Evolutionary conservation across 1,284 basidiomycete genomes (phyloP), one percentile per base, ranked within the genome.

Genomic region (Pseudozyma thailandica): DNA sequence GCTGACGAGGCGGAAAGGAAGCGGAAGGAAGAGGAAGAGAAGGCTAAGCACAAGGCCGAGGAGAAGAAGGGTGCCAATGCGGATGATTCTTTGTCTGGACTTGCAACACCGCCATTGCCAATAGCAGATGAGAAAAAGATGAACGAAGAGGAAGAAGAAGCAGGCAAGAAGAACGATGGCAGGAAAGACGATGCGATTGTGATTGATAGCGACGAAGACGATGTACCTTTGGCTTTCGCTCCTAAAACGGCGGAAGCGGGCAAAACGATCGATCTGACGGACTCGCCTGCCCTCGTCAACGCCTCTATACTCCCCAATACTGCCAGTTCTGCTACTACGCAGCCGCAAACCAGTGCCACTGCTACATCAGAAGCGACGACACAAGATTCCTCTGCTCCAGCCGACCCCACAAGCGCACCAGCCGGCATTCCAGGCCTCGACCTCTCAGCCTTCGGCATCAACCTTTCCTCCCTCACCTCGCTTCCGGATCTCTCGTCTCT

Each of bases 161-260:
- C 26, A 13, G 38, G 12, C 0, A 51, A 55, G 37, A 45, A 35
- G 5, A 16, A 21, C 0, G 49, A 52, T 20, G 18, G 47, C 15
- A 57, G 52, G 21, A 59, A 41, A 13, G 57, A 47, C 3, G 65
- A 61, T 44, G 71, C 65, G 16, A 73, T 69, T 16, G 61, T 73
- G 25, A 73, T 73, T 25, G 71, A 73, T 33, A 64, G 61, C 33
- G 69, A 72, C 26, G 70, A 73, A 37, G 71, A 73, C 49, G 71
- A 73, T 23, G 60, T 73, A 6, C 71, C 71, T 13, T 57, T 73
- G 1, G 71, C 71, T 15, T 60, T 69, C 18, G 64, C 53, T 8
- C 70, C 70, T 33, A 73, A 73, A 27, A 31, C 58, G 16, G 53
- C 48, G 1, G 38, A 33, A 0, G 45, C 46, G 4, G 58, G 52